Evolutionary conservation across 176 grass and related monocot genomes (phyloP), one percentile per base, ranked within the genome.

Genomic region (Musa troglodytarum): DNA sequence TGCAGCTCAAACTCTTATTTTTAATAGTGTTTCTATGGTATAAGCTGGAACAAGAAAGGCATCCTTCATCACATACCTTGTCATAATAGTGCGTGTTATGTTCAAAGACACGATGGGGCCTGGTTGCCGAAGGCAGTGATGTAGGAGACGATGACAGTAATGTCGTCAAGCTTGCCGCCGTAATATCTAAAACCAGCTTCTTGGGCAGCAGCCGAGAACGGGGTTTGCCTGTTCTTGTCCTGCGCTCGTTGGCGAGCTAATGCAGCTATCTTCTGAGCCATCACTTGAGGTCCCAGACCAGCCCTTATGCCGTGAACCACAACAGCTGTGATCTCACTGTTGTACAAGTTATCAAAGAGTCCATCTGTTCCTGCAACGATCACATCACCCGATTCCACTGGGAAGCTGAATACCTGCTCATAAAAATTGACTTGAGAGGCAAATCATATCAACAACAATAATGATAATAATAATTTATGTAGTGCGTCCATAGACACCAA

Each of bases 101-200:
- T 0, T 6, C 34, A 43, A 43, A 43, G 34, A 43, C 34, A 43
- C 34, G 3, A 43, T 43, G 34, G 34, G 34, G 34, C 34, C 34
- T 43, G 34, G 34, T 6, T 43, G 34, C 34, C 4, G 4, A 43
- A 69, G 21, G 82, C 62, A 3, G 68, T 90, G 73, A 96, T 84
- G 21, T 85, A 90, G 0, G 93, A 90, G 55, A 92, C 87, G 24
- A 96, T 85, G 3, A 96, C 93, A 1, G 93, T 96, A 24, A 96
- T 92, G 56, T 96, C 93, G 50, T 92, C 89, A 2, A 96, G 83
- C 70, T 96, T 96, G 56, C 93, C 93, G 16, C 93, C 93, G 1
- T 86, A 86, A 81, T 86, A 96, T 15, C 89, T 58, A 77, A 90
- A 96, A 56, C 93, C 93, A 61, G 93, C 93, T 81, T 96, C 93